Percentiles rank a stretch among this genome's conserved stretches.
phyloP scores from a whole-genome alignment of 2,329 filamentous ascomycete species.

The Trichophyton rubrum region DNA sequence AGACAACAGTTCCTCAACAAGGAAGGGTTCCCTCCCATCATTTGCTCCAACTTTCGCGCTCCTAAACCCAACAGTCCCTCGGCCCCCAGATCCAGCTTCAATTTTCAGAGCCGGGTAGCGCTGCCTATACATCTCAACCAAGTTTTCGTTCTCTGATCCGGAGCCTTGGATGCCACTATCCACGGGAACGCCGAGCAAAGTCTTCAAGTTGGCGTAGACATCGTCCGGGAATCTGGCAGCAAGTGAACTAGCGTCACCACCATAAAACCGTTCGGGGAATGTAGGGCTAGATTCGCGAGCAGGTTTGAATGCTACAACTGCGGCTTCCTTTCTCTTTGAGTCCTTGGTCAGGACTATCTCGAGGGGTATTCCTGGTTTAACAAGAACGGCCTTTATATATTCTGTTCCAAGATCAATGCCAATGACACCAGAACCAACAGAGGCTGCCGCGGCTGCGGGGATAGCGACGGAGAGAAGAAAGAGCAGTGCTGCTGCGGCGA shows the following conservation, averaged over 20 bases:
- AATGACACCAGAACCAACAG: conserved; percentile 62
- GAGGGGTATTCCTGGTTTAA: conserved; percentile 92
- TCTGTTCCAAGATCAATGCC: conserved; percentile 92
- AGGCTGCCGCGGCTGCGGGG: conserved; percentile 41
- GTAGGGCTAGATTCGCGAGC: conserved; percentile 50
- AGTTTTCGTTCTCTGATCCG: conserved; percentile 29
- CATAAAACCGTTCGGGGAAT: conserved; percentile 84
- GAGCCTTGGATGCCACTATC: conserved; percentile 35
- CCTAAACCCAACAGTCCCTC: conserved; percentile 68
- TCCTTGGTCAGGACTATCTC: conserved; percentile 98
- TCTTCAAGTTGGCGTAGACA: conserved; percentile 89
- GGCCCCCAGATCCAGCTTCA: conserved; percentile 38
- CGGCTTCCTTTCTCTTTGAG: conserved; percentile 87
- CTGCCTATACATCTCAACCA: conserved; percentile 56
- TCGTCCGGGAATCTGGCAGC: conserved; percentile 80
- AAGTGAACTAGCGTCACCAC: conserved; percentile 79
- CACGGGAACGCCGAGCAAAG: conserved; percentile 61
- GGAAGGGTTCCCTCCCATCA: conserved; percentile 50
- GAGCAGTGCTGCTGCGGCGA: conserved; percentile 35
- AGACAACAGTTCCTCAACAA: conserved; percentile 84
- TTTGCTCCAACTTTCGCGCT: conserved; percentile 56
- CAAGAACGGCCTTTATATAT: conserved; percentile 89
- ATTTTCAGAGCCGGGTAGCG: conserved; percentile 70
- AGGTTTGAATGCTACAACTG: conserved; percentile 88
- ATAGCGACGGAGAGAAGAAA: conserved; percentile 43